Evolutionary conservation across 163 green algal genomes (phyloP).

Genomic region (Scenedesmus sp.): DNA sequence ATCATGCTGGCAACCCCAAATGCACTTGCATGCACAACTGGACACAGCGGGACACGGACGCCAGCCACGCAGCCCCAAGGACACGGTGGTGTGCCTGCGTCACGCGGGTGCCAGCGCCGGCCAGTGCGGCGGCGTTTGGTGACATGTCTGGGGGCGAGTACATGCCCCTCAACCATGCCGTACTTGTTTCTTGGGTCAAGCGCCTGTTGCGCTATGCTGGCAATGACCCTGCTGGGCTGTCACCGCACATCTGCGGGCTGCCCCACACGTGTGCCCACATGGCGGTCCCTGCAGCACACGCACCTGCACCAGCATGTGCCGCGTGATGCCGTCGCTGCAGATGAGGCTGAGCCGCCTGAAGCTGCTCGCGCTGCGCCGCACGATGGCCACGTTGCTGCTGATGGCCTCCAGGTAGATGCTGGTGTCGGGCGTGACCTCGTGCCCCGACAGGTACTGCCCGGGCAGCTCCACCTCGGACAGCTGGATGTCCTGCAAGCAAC

Average conservation of each 20-base stretch:
- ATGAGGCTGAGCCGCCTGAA: constrained; percentile 79
- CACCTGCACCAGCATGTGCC: constrained; percentile 92
- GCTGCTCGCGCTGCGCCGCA: constrained; percentile 82
- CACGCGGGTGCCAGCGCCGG: too few species aligned
- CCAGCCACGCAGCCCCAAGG: neutral
- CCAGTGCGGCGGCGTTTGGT: too few species aligned
- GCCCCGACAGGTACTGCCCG: constrained; percentile 70
- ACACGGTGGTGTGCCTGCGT: neutral
- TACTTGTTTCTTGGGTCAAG: too few species aligned
- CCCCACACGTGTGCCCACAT: neutral
- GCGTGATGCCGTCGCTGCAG: constrained; percentile 87
- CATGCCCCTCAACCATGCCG: too few species aligned
- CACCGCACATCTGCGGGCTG: too few species aligned
- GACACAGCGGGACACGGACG: neutral
- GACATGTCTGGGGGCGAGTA: too few species aligned
- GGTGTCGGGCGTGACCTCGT: constrained; percentile 70
- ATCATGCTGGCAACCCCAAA: neutral
- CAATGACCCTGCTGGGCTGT: too few species aligned
- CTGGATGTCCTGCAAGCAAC: constrained; percentile 70
- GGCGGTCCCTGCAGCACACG: neutral
- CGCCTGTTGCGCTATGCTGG: too few species aligned
- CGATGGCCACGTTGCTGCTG: constrained; percentile 82
- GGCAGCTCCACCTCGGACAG: constrained; percentile 93
- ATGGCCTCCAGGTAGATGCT: constrained; percentile 90
- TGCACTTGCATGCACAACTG: neutral